phyloP scores from a whole-genome alignment of 148 eudicot species.

The Mesembryanthemum crystallinum region DNA sequence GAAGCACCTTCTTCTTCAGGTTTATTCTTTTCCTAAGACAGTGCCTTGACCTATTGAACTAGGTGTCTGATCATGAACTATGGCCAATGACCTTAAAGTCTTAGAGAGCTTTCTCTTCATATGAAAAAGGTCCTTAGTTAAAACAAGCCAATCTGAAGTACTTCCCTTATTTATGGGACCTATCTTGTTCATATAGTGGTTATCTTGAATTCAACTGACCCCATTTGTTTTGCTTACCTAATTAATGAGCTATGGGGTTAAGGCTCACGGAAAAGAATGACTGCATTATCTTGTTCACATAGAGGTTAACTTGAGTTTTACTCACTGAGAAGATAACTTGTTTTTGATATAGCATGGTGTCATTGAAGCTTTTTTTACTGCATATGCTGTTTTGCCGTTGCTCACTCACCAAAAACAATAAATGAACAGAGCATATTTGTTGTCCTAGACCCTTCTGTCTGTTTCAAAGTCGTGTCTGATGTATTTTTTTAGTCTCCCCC shows the following conservation, averaged over 20 bases:
- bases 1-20: slow-evolving; percentile 72
- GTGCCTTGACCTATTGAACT: neutral
- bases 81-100: neutral
- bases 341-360: neutral
- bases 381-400: neutral
- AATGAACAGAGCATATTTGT: neutral
- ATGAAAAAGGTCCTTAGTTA: neutral
- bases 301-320: too few species aligned
- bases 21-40: slow-evolving; percentile 20
- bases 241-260: neutral
- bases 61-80: neutral
- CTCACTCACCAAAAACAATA: neutral
- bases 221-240: neutral
- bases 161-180: neutral
- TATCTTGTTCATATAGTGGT: neutral
- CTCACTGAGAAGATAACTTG: neutral
- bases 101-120: neutral
- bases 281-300: too few species aligned
- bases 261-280: neutral
- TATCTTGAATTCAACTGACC: neutral
- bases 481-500: neutral
- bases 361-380: slow-evolving; percentile 1
- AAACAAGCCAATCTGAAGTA: neutral
- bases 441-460: neutral
- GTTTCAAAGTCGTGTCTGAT: neutral